phyloP scores from a whole-genome alignment of 345 rosid genomes.

The Syzygium oleosum region DNA sequence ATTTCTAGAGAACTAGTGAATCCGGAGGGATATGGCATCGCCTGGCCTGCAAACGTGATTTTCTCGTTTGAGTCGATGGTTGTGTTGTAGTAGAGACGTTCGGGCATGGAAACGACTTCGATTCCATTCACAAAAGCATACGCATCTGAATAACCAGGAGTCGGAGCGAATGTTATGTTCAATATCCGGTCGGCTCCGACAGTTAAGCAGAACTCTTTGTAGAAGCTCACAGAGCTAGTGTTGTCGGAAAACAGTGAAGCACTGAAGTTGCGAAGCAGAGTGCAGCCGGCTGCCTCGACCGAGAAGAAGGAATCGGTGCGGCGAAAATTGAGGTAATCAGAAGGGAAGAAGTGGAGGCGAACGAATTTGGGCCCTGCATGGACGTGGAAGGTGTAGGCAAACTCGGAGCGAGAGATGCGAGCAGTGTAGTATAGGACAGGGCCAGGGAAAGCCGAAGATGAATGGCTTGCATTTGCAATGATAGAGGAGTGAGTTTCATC shows the following conservation, averaged over 20 bases:
- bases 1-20: accelerated
- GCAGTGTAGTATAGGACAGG: conserved; percentile 13
- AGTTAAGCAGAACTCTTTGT: background rate
- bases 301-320: conserved; percentile 8
- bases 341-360: conserved; percentile 16
- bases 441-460: background rate
- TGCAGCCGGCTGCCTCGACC: conserved; percentile 6
- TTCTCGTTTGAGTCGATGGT: background rate
- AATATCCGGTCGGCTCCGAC: background rate
- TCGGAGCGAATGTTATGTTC: conserved; percentile 25
- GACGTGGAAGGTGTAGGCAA: conserved; percentile 23
- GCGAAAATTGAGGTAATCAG: background rate
- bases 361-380: conserved; percentile 21
- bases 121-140: conserved; percentile 28
- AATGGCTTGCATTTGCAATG: background rate
- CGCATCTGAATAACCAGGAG: background rate
- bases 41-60: background rate
- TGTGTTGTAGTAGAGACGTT: conserved; percentile 6
- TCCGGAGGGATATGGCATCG: accelerated
- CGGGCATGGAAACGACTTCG: conserved; percentile 29
- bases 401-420: conserved; percentile 2
- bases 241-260: conserved; percentile 6
- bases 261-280: conserved; percentile 18
- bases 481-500: background rate
- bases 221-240: background rate